Conservation (phyloP, 306 rosid species). For the Dalbergia cochinchinensis region DNA sequence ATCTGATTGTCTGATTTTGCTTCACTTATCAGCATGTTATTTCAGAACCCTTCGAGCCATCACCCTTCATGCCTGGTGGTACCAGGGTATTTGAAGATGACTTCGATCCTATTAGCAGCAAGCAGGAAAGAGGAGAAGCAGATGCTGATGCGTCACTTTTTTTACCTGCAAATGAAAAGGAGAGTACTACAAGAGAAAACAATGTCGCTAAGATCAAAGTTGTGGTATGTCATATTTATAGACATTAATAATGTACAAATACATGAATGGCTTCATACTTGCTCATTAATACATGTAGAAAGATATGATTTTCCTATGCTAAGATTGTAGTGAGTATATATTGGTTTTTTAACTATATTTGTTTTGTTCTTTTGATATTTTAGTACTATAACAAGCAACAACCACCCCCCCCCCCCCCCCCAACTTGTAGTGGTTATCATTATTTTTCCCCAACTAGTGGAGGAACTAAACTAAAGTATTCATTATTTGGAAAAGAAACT, state of each 20-base stretch:
- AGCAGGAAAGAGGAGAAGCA: conserved; percentile 67
- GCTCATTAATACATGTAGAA: conserved; percentile 11
- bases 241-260: conserved; percentile 3
- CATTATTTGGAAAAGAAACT: conserved; percentile 33
- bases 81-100: conserved; percentile 72
- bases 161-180: conserved; percentile 69
- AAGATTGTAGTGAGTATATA: background rate
- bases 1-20: conserved; percentile 48
- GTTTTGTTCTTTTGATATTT: conserved; percentile 16
- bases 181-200: conserved; percentile 72
- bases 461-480: conserved; percentile 18
- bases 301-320: conserved; percentile 18
- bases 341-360: background rate
- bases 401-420: background rate
- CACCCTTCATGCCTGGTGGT: conserved; percentile 87
- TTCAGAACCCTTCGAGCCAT: conserved; percentile 91
- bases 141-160: conserved; percentile 63
- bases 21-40: conserved; percentile 74
- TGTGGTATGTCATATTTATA: conserved; percentile 74
- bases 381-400: background rate
- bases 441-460: background rate
- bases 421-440: conserved; percentile 12
- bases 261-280: conserved; percentile 28
- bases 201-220: conserved; percentile 96
- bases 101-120: conserved; percentile 55